These are phyloP conservation scores for Cunninghamia lanceolata DNA, from an alignment of 75 land plant genomes.

Conservation along the genomic window DNA sequence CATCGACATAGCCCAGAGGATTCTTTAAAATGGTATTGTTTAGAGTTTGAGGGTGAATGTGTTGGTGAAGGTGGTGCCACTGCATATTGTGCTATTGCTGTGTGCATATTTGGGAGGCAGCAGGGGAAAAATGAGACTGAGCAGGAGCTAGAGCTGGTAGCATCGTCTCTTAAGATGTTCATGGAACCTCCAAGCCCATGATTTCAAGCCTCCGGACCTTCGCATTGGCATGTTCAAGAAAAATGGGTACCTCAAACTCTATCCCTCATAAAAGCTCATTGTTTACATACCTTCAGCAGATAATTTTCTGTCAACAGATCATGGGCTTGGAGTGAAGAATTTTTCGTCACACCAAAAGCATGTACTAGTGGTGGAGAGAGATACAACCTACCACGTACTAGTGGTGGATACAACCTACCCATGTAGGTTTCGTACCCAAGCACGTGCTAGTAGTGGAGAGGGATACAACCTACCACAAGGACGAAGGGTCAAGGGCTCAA, in stretches of 20 bases:
- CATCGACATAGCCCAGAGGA: too few relatives aligned
- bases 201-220: constrained; percentile 32
- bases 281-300: too few relatives aligned
- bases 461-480: too few relatives aligned
- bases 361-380: too few relatives aligned
- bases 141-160: not conserved
- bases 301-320: too few relatives aligned
- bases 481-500: too few relatives aligned
- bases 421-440: too few relatives aligned
- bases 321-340: too few relatives aligned
- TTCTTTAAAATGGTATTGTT: not conserved
- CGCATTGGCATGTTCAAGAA: constrained; percentile 63
- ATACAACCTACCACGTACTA: too few relatives aligned
- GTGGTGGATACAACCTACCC: too few relatives aligned
- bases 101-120: not conserved
- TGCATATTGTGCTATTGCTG: not conserved
- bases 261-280: not conserved
- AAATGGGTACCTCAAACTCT: constrained; percentile 36
- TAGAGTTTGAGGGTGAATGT: not conserved
- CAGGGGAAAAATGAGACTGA: not conserved
- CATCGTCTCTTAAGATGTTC: constrained; percentile 33
- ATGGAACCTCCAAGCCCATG: constrained; percentile 35
- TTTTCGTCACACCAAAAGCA: too few relatives aligned
- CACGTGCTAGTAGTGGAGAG: too few relatives aligned
- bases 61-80: not conserved